A percentile compares a stretch with the other conserved stretches of the same genome.
phyloP scores from a whole-genome alignment of 805 yeast genomes.

The Pichia heedii region DNA sequence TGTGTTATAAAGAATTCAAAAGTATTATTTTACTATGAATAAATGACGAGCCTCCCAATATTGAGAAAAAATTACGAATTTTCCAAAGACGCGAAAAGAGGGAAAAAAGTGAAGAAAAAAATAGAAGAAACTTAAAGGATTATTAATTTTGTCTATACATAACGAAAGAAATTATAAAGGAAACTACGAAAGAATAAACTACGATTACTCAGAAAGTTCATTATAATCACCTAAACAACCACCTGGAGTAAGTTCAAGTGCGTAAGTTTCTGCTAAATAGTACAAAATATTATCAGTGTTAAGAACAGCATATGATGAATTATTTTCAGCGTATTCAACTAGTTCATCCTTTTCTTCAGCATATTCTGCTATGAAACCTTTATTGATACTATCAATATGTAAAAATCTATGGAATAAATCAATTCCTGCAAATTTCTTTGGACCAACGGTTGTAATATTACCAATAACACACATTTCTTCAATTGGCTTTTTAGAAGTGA shows the following conservation, averaged over 20 bases:
- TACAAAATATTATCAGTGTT: constrained; percentile 27
- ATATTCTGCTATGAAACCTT: constrained; percentile 29
- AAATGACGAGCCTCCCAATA: no score
- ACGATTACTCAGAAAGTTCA: no score
- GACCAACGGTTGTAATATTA: constrained; percentile 20
- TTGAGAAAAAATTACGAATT: no score
- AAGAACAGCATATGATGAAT: constrained; percentile 28
- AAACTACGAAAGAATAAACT: not conserved
- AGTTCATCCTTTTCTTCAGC: constrained; percentile 29
- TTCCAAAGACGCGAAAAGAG: no score
- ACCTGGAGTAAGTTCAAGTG: constrained; percentile 22
- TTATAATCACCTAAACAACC: constrained; percentile 29
- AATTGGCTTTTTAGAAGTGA: constrained; percentile 24
- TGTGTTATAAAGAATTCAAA: no score
- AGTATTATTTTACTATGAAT: no score
- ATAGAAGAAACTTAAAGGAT: no score
- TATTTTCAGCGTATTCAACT: constrained; percentile 26
- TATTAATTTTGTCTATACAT: no score
- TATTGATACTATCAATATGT: constrained; percentile 27
- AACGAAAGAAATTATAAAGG: not conserved
- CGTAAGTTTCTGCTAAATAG: constrained; percentile 27
- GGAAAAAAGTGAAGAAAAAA: no score
- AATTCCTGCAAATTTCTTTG: constrained; percentile 27
- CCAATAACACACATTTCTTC: constrained; percentile 30
- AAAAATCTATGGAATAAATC: constrained; percentile 33